phyloP scores from a whole-genome alignment of 352 stramenopile genomes.

The Globisporangium sylvaticum region DNA sequence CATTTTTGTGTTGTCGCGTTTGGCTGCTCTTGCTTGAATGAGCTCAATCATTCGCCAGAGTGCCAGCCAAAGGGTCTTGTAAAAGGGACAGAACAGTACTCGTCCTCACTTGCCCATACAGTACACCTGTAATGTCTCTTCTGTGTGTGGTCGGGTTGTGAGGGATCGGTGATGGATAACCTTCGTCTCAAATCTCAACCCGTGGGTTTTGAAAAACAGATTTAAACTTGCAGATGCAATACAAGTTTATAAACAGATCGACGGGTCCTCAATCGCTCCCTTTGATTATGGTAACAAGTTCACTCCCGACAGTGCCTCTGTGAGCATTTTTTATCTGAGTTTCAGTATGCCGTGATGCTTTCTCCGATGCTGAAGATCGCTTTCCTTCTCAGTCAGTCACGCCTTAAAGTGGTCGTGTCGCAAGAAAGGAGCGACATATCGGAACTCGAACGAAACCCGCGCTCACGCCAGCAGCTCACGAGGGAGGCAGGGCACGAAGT shows the following conservation, averaged over 20 bases:
- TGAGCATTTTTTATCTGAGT: background rate
- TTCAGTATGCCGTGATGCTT: background rate
- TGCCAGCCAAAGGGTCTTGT: too few species aligned
- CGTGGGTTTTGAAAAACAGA: background rate
- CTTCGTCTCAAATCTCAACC: background rate
- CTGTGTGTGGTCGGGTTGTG: background rate
- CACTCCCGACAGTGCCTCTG: background rate
- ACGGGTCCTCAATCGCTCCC: too few species aligned
- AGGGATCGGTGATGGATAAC: background rate
- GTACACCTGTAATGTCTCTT: too few species aligned
- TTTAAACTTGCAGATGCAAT: background rate
- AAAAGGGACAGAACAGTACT: too few species aligned
- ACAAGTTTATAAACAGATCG: background rate
- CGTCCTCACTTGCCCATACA: too few species aligned
- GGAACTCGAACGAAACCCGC: background rate
- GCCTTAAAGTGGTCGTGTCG: background rate
- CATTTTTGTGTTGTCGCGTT: slow-evolving; percentile 23
- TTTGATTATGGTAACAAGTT: background rate
- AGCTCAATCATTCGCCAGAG: too few species aligned
- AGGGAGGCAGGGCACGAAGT: background rate
- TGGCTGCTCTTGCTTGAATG: background rate
- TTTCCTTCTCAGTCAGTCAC: background rate
- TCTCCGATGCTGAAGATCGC: background rate
- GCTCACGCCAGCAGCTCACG: background rate
- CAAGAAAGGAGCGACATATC: background rate